Evolutionary conservation across 345 rosid genomes (phyloP), one percentile per base, ranked within the genome.

Genomic region (Geranium rotundifolium): DNA sequence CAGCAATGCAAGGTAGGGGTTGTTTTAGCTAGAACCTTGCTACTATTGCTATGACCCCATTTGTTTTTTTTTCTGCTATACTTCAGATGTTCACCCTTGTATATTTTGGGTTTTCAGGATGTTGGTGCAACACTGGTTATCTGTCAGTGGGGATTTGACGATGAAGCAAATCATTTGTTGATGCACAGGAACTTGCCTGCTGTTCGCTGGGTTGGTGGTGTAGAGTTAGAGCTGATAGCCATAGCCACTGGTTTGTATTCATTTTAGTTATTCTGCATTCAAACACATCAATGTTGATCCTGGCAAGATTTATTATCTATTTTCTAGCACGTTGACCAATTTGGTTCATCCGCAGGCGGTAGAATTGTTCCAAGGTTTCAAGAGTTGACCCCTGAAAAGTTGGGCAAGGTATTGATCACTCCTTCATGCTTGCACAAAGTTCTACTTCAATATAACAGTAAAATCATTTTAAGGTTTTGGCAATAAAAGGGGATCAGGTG

Each of bases 81-180:
- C 16, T 7, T 46, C 52, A 7, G 14, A 46, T 7, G 14, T 14
- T 46, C 15, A 12, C 13, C 12, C 14, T 10, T 10, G 0, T 9
- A 10, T 46, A 46, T 12, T 46, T 46, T 46, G 52, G 52, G 0
- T 59, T 66, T 60, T 78, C 81, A 93, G 99, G 99, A 90, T 81
- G 92, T 82, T 73, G 99, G 99, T 66, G 90, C 97, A 46, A 88
- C 99, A 15, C 69, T 93, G 75, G 99, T 93, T 59, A 93, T 93
- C 77, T 93, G 99, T 72, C 99, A 93, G 55, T 93, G 99, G 99
- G 99, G 97, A 37, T 93, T 93, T 20, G 99, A 93, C 71, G 99
- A 93, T 68, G 99, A 93, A 73, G 99, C 99, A 67, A 93, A 93
- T 71, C 99, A 93, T 83, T 73, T 93, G 39, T 70, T 93, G 69